Base-by-base conservation (phyloP, 2,329 filamentous ascomycete species). In the Xylariaceae sp. region DNA sequence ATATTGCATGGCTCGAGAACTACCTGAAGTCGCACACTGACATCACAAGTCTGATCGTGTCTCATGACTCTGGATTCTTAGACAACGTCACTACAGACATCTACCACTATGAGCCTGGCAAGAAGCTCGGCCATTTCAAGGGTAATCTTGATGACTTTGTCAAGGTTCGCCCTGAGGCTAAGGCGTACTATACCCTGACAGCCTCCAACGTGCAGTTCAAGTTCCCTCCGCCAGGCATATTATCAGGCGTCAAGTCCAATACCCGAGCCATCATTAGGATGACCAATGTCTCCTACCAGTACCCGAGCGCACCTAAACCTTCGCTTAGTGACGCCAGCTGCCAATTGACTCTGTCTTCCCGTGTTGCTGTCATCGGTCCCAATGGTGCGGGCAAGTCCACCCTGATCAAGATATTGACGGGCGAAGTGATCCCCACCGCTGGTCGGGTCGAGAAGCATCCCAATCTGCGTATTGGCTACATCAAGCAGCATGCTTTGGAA, bases 351-450 rank as follows among this genome's bases (percentile, higher is more conserved):
- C 78, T 99, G 42, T 96, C 91, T 4, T 97, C 92, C 39, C 87
- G 94, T 64, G 89, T 95, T 35, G 94, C 92, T 54, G 95, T 99
- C 61, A 96, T 99, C 58, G 94, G 94, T 52, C 89, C 90, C 65
- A 99, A 99, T 67, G 94, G 94, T 80, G 94, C 94, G 39, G 94
- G 94, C 67, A 99, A 99, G 74, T 96, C 92, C 11, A 99, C 94
- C 0, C 83, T 99, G 55, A 96, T 99, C 75, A 99, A 99, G 77
- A 79, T 99, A 52, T 79, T 99, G 51, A 99, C 94, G 11, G 94
- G 92, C 60, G 94, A 97, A 70, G 83, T 85, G 17, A 86, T 96
- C 58, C 94, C 89, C 14, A 87, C 87, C 55, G 72, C 73, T 17
- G 94, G 94, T 56, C 89, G 85, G 67, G 94, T 99, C 19, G 91